These are phyloP conservation scores for Rhizopogon roseolus DNA, from an alignment of 768 basidiomycete genomes.

Conservation along the genomic window DNA sequence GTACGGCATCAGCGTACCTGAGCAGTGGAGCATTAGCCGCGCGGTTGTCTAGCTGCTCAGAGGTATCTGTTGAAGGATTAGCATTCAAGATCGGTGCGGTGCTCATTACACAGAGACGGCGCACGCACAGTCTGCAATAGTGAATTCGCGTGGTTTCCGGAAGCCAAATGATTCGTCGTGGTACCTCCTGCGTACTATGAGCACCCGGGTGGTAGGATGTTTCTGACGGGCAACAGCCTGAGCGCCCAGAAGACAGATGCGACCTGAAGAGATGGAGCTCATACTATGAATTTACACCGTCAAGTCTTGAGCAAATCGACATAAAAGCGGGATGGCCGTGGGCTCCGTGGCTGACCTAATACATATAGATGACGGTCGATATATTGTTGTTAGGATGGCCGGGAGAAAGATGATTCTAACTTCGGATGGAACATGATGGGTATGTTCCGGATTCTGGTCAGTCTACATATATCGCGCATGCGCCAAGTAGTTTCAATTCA, in stretches of 20 bases:
- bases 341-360: no score
- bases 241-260: not conserved
- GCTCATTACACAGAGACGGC: not conserved
- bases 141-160: conserved; percentile 56
- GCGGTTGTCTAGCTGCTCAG: conserved; percentile 63
- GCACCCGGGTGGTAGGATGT: conserved; percentile 7
- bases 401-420: no score
- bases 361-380: no score
- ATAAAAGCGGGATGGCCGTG: no score
- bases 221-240: not conserved
- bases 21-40: conserved; percentile 70
- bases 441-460: not conserved
- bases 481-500: no score
- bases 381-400: no score
- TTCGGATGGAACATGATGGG: not conserved
- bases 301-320: not conserved
- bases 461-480: not conserved
- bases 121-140: conserved; percentile 67
- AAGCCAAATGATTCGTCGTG: conserved; percentile 83
- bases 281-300: not conserved
- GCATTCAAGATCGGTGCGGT: not conserved
- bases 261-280: not conserved
- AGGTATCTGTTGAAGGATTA: conserved; percentile 43
- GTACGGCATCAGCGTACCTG: conserved; percentile 85
- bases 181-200: conserved; percentile 37